Evolutionary conservation across 495 filamentous ascomycete genomes (phyloP).

Genomic region (Chaetomium cochliodes): DNA sequence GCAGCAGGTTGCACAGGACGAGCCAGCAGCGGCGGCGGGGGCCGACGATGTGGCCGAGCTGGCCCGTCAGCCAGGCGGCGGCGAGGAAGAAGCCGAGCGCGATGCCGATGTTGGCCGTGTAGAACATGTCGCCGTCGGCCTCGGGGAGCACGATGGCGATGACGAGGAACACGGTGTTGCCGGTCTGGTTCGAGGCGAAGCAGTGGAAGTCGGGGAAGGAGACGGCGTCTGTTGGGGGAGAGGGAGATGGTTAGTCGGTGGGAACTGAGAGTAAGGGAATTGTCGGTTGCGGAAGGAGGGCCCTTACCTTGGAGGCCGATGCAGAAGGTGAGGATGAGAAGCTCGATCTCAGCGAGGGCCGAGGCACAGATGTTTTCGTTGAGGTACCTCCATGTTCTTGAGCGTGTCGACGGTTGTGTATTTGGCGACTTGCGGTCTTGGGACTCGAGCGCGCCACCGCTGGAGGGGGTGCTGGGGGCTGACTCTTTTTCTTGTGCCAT

Average conservation of each 20-base stretch:
- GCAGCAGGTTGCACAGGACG: constrained; percentile 50
- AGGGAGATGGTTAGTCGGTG: not conserved
- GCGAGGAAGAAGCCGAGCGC: constrained; percentile 56
- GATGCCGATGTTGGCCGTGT: constrained; percentile 52
- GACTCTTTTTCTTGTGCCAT: constrained; percentile 2
- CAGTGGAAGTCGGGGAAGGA: constrained; percentile 62
- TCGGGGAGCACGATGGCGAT: constrained; percentile 54
- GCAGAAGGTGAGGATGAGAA: constrained; percentile 47
- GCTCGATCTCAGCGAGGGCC: constrained; percentile 41
- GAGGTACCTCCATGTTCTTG: constrained; percentile 40
- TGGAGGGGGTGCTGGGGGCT: not conserved
- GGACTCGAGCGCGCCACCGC: not conserved
- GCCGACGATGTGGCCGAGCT: constrained; percentile 54
- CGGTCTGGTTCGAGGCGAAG: constrained; percentile 66
- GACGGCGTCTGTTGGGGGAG: constrained; percentile 49
- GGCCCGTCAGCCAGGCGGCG: constrained; percentile 54
- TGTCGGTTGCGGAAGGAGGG: not conserved
- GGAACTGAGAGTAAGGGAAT: not conserved
- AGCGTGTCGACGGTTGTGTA: constrained; percentile 5
- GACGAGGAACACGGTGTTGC: constrained; percentile 60
- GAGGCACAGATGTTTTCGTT: constrained; percentile 39
- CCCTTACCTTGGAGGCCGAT: constrained; percentile 39
- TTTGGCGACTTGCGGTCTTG: not conserved
- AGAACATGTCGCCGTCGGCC: constrained; percentile 48
- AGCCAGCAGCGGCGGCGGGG: constrained; percentile 53